Percentiles rank a stretch among this genome's conserved stretches.
Evolutionary conservation across 495 filamentous ascomycete species (phyloP).

Genomic region (Podospora anserina): DNA sequence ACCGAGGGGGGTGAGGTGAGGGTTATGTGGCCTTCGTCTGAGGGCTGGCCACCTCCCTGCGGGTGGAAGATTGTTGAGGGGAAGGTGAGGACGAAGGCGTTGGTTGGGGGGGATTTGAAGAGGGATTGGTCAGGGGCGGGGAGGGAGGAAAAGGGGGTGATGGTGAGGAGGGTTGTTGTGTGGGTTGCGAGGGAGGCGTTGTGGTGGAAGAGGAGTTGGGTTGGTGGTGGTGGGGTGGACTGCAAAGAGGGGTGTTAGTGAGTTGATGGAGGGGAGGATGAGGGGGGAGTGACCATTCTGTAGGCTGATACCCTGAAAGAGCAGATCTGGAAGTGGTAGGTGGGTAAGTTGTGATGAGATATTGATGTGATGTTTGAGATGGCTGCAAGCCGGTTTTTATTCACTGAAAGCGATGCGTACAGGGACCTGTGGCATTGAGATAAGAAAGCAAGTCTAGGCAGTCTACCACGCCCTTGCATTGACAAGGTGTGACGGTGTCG

Average conservation of each 20-base stretch:
- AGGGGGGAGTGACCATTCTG: neutral
- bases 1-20: slow-evolving; percentile 36
- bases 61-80: slow-evolving; percentile 63
- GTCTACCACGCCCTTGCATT: neutral
- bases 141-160: slow-evolving; percentile 46
- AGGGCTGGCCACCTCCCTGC: slow-evolving; percentile 65
- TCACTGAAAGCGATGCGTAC: neutral
- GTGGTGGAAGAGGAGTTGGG: slow-evolving; percentile 54
- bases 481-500: neutral
- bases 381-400: neutral
- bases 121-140: slow-evolving; percentile 45
- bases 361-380: neutral
- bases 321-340: neutral
- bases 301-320: neutral
- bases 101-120: slow-evolving; percentile 42
- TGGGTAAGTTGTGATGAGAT: neutral
- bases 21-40: slow-evolving; percentile 47
- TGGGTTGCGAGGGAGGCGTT: slow-evolving; percentile 48
- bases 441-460: neutral
- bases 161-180: slow-evolving; percentile 42
- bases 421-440: neutral
- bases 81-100: slow-evolving; percentile 51
- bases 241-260: neutral
- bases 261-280: neutral
- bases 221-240: slow-evolving; percentile 31